A percentile compares a stretch with the other conserved stretches of the same genome.
Evolutionary conservation across 169 alveolate species (phyloP).

Genomic region (Plasmodium knowlesi): DNA sequence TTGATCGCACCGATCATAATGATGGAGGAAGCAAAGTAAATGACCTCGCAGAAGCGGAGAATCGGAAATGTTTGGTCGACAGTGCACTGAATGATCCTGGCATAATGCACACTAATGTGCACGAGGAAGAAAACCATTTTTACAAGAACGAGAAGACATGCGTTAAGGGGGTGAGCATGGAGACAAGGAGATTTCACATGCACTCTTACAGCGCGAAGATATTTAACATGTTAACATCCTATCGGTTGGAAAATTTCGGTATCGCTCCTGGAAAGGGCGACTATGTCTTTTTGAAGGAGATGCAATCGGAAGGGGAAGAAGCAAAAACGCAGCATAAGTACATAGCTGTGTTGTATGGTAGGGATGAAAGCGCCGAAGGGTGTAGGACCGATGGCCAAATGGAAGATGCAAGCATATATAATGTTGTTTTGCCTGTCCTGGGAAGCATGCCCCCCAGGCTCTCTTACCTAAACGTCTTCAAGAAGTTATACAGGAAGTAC

Average conservation of each 20-base stretch:
- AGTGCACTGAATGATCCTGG: not conserved
- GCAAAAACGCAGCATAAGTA: constrained; percentile 53
- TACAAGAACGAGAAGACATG: constrained; percentile 56
- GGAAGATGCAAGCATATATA: constrained; percentile 20
- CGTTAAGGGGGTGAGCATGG: constrained; percentile 73
- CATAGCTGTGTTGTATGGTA: constrained; percentile 28
- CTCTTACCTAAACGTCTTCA: constrained; percentile 49
- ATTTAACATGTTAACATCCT: constrained; percentile 70
- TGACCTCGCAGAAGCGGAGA: not conserved
- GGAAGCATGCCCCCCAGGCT: constrained; percentile 58
- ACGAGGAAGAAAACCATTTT: constrained; percentile 21
- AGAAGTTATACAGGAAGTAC: constrained; percentile 37
- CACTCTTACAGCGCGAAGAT: constrained; percentile 74
- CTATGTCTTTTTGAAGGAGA: constrained; percentile 44
- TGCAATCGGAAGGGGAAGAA: constrained; percentile 16
- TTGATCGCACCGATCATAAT: not conserved
- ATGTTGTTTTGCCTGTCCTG: constrained; percentile 71
- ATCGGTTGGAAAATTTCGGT: constrained; percentile 69
- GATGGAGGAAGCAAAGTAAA: not conserved
- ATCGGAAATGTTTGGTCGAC: not conserved
- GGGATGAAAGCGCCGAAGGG: not conserved
- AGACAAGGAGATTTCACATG: constrained; percentile 74
- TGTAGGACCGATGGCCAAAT: not conserved
- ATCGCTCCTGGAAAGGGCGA: constrained; percentile 26
- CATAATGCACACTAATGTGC: not conserved